A percentile compares a stretch with the other conserved stretches of the same genome.
Evolutionary conservation across 176 grass and related monocot species (phyloP).

Genomic region (Raddia distichophylla): DNA sequence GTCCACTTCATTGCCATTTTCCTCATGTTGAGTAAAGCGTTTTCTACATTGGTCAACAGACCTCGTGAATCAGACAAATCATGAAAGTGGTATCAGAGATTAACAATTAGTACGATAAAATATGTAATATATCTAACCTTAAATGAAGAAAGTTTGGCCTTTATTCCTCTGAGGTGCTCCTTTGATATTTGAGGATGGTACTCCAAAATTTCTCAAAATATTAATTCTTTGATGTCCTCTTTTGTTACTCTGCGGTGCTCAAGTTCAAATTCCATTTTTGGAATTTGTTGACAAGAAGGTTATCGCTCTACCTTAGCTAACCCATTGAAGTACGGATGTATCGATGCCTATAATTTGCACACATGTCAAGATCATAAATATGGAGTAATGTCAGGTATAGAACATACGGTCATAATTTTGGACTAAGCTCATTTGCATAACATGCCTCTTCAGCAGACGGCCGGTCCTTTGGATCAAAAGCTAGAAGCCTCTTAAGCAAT

Average conservation of each 20-base stretch:
- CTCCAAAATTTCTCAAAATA: constrained; percentile 55
- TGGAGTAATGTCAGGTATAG: not conserved
- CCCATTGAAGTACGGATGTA: constrained; percentile 51
- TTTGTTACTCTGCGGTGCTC: constrained; percentile 47
- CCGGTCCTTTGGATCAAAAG: constrained; percentile 55
- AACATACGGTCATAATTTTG: not conserved
- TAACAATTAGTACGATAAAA: not conserved
- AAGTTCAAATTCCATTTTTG: constrained; percentile 53
- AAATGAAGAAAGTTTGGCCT: constrained; percentile 39
- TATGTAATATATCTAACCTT: constrained; percentile 29
- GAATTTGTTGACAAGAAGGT: constrained; percentile 45
- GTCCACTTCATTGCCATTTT: constrained; percentile 42
- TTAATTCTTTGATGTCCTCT: constrained; percentile 48
- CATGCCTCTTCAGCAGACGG: constrained; percentile 51
- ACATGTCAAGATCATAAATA: not conserved
- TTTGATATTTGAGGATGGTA: constrained; percentile 44
- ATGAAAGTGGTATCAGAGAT: not conserved
- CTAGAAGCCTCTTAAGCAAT: constrained; percentile 54
- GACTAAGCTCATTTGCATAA: constrained; percentile 8
- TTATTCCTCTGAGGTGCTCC: constrained; percentile 31
- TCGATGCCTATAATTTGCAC: constrained; percentile 35
- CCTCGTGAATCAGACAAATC: constrained; percentile 20
- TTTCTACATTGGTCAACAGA: constrained; percentile 55
- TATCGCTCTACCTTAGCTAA: constrained; percentile 49
- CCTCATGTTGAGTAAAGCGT: constrained; percentile 54